Base-by-base conservation (phyloP, 2,329 filamentous ascomycete species). In the Aspergillus pseudoglaucus region DNA sequence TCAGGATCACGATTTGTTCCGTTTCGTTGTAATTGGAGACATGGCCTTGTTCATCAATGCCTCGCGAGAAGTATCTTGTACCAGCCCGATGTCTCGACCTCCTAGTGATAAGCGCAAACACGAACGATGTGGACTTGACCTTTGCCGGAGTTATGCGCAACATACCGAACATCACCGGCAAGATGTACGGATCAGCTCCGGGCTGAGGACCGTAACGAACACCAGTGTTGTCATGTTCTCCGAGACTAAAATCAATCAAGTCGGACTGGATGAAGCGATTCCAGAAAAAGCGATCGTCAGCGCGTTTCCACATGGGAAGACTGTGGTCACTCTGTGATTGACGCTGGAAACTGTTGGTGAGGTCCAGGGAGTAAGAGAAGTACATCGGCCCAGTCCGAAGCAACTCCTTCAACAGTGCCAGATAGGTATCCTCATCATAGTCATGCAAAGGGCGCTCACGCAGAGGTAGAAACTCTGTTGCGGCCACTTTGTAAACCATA, bases 11-110 rank as follows among this genome's bases (percentile, higher is more conserved):
- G 30, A 93, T 77, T 66, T 98, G 93, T 66, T 98, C 93, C 0
- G 93, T 97, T 75, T 98, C 93, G 65, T 98, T 98, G 78, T 91
- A 98, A 68, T 98, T 98, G 56, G 93, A 89, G n/a, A 93, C 93
- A 66, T 97, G 83, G 20, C 93, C 93, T 52, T 93, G 78, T 55
- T 95, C 90, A 63, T 98, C 91, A 42, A 97, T 82, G 45, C 93
- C 93, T 55, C 93, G 84, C 2, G 93, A 94, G 66, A 98, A 93
- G 72, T 96, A 97, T 64, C 94, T 79, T 14, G 93, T 97, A 40
- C 93, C 93, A 32, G 85, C 90, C 53, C 91, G 82, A 68, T 93
- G 84, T 57, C 94, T 81, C 18, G 90, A 95, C 59, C 93, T 82
- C 53, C 93, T 81, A 22, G 91, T 95, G 60, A 97, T 91, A 44